Conservation (phyloP, 805 yeast genomes). For the Yamadazyma sp. region DNA sequence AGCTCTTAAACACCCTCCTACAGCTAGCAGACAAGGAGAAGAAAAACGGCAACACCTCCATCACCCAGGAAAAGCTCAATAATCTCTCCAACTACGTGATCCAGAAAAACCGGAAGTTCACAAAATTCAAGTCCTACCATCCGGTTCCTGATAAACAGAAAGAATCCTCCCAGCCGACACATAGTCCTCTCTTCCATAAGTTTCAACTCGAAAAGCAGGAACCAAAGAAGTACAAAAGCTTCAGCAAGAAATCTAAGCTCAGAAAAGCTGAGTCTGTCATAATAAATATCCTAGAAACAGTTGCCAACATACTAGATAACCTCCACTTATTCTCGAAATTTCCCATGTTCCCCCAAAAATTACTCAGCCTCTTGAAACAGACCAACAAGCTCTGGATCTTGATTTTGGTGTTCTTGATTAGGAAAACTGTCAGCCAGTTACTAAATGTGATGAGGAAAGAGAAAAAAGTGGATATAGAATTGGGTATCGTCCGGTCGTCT, state of each 20-base stretch:
- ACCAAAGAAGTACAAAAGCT: slow-evolving; percentile 6
- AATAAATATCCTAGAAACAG: slow-evolving; percentile 31
- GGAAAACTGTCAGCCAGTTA: slow-evolving; percentile 43
- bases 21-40: slow-evolving; percentile 38
- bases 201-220: slow-evolving; percentile 20
- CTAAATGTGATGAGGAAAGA: slow-evolving; percentile 40
- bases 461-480: slow-evolving; percentile 36
- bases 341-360: slow-evolving; percentile 42
- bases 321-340: slow-evolving; percentile 41
- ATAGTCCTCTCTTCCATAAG: slow-evolving; percentile 35
- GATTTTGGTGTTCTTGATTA: slow-evolving; percentile 38
- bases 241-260: slow-evolving; percentile 24
- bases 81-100: slow-evolving; percentile 29
- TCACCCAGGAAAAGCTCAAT: slow-evolving; percentile 37
- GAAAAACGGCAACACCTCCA: slow-evolving; percentile 35
- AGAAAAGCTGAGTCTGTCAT: slow-evolving; percentile 30
- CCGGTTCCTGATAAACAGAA: slow-evolving; percentile 22
- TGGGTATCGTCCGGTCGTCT: slow-evolving; percentile 27
- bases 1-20: slow-evolving; percentile 28
- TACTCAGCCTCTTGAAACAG: slow-evolving; percentile 33
- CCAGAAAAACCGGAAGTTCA: slow-evolving; percentile 14
- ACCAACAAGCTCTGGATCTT: slow-evolving; percentile 46
- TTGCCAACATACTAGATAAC: slow-evolving; percentile 42
- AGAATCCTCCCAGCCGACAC: slow-evolving; percentile 5
- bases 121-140: slow-evolving; percentile 16